phyloP scores from a whole-genome alignment of 2,329 filamentous ascomycete species.

The Massarina eburnea region DNA sequence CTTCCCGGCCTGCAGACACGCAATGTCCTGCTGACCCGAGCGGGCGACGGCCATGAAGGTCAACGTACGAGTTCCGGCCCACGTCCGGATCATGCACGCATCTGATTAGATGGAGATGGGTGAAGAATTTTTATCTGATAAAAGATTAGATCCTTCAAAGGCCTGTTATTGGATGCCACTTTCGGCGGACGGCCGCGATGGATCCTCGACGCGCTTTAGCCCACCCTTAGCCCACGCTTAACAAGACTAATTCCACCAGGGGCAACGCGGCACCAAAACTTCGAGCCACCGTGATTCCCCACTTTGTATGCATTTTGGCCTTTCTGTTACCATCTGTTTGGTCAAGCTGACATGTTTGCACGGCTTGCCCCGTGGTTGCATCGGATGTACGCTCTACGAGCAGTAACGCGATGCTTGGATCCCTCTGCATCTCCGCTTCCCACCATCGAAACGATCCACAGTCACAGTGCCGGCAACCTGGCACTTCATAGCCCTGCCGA shows the following conservation, averaged over 20 bases:
- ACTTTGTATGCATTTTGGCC: not conserved
- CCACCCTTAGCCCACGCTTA: too few species aligned
- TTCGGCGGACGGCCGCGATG: too few species aligned
- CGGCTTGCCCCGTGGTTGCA: not conserved
- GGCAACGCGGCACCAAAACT: not conserved
- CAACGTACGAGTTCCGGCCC: not conserved
- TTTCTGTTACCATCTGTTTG: not conserved
- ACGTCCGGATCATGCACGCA: not conserved
- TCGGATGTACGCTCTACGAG: not conserved
- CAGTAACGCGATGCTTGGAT: not conserved
- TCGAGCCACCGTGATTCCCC: not conserved
- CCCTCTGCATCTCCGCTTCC: too few species aligned
- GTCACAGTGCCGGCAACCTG: not conserved
- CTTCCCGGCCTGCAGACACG: too few species aligned
- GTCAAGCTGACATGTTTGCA: not conserved
- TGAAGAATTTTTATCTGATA: conserved; percentile 13
- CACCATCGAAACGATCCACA: too few species aligned
- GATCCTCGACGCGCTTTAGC: not conserved
- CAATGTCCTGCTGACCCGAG: too few species aligned
- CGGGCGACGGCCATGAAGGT: not conserved
- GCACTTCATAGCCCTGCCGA: not conserved
- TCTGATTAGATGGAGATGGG: conserved; percentile 11
- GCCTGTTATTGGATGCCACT: too few species aligned
- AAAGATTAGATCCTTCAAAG: conserved; percentile 6
- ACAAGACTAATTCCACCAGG: not conserved